Percentiles rank a stretch among this genome's conserved stretches.
Conservation (phyloP, 2,329 filamentous ascomycete species). For the Paracorniculantispora psalliotae region DNA sequence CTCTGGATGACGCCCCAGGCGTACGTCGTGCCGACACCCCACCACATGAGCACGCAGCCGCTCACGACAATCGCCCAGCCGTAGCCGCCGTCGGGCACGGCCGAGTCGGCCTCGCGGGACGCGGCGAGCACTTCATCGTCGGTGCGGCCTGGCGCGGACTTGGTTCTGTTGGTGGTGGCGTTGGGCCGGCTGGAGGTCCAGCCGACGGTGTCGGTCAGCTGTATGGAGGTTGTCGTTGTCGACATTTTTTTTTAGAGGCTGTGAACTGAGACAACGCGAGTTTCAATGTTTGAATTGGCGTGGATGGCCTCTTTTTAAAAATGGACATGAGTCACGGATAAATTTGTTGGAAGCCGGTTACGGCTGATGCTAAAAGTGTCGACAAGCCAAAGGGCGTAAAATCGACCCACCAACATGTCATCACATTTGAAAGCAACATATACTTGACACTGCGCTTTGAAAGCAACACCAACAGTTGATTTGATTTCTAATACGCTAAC, state of each 20-base stretch:
- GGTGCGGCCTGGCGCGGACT: neutral
- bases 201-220: conserved; percentile 5
- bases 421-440: neutral
- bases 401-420: neutral
- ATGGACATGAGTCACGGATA: neutral
- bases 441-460: neutral
- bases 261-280: too few species aligned
- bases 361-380: neutral
- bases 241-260: neutral
- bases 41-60: conserved; percentile 49
- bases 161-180: neutral
- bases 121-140: conserved; percentile 31
- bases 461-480: too few species aligned
- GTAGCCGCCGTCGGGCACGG: conserved; percentile 50
- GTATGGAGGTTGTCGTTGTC: conserved; percentile 4
- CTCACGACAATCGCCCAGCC: conserved; percentile 50
- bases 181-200: neutral
- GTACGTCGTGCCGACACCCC: conserved; percentile 52
- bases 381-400: neutral
- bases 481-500: too few species aligned
- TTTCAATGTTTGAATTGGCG: too few species aligned
- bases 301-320: neutral
- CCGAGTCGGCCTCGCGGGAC: conserved; percentile 39
- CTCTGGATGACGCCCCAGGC: conserved; percentile 58
- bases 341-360: neutral